Conservation (phyloP, 176 grass and related monocot species). For the Cocos nucifera region DNA sequence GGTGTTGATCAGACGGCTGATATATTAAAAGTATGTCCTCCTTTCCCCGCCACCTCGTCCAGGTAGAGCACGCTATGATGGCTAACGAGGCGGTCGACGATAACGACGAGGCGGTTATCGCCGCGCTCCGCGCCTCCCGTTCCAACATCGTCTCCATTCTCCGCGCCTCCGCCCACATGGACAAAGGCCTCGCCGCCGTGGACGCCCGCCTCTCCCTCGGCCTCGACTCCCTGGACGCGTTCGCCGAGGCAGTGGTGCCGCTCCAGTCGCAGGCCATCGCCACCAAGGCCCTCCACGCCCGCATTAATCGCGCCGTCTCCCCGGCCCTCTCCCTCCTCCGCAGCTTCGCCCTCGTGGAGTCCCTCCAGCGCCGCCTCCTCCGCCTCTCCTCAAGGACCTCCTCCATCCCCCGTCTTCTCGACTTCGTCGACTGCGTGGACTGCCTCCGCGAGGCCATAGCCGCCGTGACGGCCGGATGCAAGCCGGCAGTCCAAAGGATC, state of each 20-base stretch:
- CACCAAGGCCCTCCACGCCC: slow-evolving; percentile 21
- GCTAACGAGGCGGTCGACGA: background rate
- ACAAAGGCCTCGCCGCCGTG: slow-evolving; percentile 18
- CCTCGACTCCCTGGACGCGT: background rate
- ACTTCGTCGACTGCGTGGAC: slow-evolving; percentile 38
- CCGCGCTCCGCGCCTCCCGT: slow-evolving; percentile 31
- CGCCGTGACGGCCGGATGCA: slow-evolving; percentile 25
- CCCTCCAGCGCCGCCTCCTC: slow-evolving; percentile 11
- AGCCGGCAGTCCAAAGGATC: slow-evolving; percentile 35
- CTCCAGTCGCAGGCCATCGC: slow-evolving; percentile 39
- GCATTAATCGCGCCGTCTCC: slow-evolving; percentile 45
- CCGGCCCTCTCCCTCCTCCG: slow-evolving; percentile 26
- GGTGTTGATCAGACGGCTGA: too few species aligned
- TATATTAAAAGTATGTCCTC: too few species aligned
- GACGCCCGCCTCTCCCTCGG: slow-evolving; percentile 20
- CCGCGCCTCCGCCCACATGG: slow-evolving; percentile 15
- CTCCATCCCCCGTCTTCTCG: slow-evolving; percentile 8
- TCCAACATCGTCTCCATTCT: slow-evolving; percentile 27
- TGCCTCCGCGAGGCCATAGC: slow-evolving; percentile 38
- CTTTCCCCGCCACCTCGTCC: too few species aligned
- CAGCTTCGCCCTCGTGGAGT: slow-evolving; percentile 24
- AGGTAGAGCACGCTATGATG: background rate
- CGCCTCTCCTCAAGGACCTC: background rate
- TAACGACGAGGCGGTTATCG: background rate
- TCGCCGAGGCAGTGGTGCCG: slow-evolving; percentile 14